These are phyloP conservation scores for Neoboletus magnificus DNA, from an alignment of 768 basidiomycete genomes.

Conservation along the genomic window DNA sequence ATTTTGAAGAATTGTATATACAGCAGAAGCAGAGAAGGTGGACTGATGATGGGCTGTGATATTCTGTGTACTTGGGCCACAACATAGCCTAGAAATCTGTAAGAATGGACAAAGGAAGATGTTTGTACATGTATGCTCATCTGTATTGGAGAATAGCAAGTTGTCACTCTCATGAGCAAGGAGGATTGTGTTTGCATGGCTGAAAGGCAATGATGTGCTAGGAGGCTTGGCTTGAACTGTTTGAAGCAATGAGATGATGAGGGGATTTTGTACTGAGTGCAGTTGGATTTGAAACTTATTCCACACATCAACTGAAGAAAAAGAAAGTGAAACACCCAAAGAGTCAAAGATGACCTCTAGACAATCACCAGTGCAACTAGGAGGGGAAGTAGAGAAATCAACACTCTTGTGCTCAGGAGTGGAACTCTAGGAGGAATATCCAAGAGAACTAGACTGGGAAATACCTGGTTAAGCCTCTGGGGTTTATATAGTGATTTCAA, in stretches of 20 bases:
- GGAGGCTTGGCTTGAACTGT: not conserved
- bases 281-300: too few species aligned
- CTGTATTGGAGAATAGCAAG: not conserved
- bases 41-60: not conserved
- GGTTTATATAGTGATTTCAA: too few species aligned
- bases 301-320: too few species aligned
- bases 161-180: not conserved
- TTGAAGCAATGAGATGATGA: not conserved
- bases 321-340: too few species aligned
- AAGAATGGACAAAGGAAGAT: not conserved
- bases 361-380: too few species aligned
- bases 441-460: too few species aligned
- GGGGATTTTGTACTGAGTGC: not conserved
- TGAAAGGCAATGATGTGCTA: not conserved
- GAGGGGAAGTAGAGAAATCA: too few species aligned
- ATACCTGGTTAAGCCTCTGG: too few species aligned
- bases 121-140: not conserved
- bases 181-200: not conserved
- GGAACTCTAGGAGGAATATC: too few species aligned
- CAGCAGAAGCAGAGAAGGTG: not conserved
- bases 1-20: not conserved
- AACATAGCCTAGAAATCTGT: not conserved
- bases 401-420: too few species aligned
- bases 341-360: too few species aligned
- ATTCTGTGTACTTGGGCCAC: not conserved